Percentiles rank a stretch among this genome's conserved stretches.
Conservation (phyloP, 108 stramenopile species). For the Stephanodiscus triporus region DNA sequence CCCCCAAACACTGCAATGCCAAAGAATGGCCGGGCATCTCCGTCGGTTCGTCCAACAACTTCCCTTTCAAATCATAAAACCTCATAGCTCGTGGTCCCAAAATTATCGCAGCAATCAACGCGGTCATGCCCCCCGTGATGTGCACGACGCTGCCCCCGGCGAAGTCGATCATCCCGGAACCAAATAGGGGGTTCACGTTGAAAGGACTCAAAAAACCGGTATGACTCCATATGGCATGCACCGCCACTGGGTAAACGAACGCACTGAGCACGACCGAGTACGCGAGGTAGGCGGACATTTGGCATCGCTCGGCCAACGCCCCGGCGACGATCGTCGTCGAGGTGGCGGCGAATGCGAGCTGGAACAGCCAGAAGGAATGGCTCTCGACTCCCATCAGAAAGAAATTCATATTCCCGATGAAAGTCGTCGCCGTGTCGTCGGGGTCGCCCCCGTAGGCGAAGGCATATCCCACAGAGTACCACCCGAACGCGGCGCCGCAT, state of each 20-base stretch:
- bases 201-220: conserved; percentile 53
- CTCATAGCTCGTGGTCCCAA: conserved; percentile 87
- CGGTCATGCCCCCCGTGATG: conserved; percentile 88
- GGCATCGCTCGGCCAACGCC: conserved; percentile 88
- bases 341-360: conserved; percentile 83
- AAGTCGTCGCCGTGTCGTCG: conserved; percentile 37
- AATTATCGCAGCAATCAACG: conserved; percentile 80
- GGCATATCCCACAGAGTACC: conserved; percentile 80
- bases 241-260: conserved; percentile 71
- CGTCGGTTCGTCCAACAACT: conserved; percentile 64
- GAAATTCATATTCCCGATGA: conserved; percentile 68
- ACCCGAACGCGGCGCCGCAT: conserved; percentile 73
- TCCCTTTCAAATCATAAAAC: conserved; percentile 81
- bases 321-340: conserved; percentile 92
- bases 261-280: conserved; percentile 57
- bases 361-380: conserved; percentile 79
- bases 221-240: conserved; percentile 55
- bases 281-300: conserved; percentile 66
- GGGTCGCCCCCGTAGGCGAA: conserved; percentile 72
- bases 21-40: conserved; percentile 73
- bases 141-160: conserved; percentile 95
- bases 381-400: conserved; percentile 43
- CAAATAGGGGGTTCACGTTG: conserved; percentile 55
- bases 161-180: conserved; percentile 86
- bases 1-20: conserved; percentile 65